These are phyloP conservation scores for Margaritispora aquatica DNA, from an alignment of 495 filamentous ascomycete genomes.

Conservation along the genomic window DNA sequence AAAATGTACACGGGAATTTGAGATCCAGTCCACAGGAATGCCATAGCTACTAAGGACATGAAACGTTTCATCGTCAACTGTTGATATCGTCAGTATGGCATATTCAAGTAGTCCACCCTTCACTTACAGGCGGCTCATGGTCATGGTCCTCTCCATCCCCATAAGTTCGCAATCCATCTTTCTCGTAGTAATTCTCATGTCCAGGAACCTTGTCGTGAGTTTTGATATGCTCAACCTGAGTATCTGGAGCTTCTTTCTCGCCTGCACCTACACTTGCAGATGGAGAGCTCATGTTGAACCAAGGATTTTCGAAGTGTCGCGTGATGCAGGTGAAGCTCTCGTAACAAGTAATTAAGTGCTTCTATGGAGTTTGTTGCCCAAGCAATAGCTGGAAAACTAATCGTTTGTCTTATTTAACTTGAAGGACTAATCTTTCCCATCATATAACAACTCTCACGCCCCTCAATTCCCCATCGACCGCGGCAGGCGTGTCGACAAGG, in stretches of 20 bases:
- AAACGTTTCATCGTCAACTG: constrained; percentile 50
- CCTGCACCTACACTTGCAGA: constrained; percentile 1
- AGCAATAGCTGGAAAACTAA: too few relatives aligned
- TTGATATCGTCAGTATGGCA: neutral
- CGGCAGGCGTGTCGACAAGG: neutral
- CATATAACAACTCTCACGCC: neutral
- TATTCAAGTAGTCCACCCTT: neutral
- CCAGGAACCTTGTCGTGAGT: constrained; percentile 25
- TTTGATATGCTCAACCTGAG: constrained; percentile 15
- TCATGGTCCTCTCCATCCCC: constrained; percentile 47
- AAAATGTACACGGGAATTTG: constrained; percentile 61
- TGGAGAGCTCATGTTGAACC: constrained; percentile 12
- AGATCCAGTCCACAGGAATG: constrained; percentile 59
- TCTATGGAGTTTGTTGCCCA: too few relatives aligned
- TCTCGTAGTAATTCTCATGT: constrained; percentile 43
- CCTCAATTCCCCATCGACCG: neutral
- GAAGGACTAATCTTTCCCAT: too few relatives aligned
- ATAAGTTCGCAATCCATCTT: constrained; percentile 42
- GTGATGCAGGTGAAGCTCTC: neutral
- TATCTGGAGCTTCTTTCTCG: neutral
- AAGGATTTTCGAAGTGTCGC: neutral
- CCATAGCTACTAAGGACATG: constrained; percentile 58
- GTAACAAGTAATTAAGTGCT: neutral
- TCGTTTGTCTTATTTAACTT: too few relatives aligned
- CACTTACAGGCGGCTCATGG: constrained; percentile 32